A percentile compares a stretch with the other conserved stretches of the same genome.
These are phyloP conservation scores for Penicillium arizonense DNA, from an alignment of 495 filamentous ascomycete species.

Conservation along the genomic window DNA sequence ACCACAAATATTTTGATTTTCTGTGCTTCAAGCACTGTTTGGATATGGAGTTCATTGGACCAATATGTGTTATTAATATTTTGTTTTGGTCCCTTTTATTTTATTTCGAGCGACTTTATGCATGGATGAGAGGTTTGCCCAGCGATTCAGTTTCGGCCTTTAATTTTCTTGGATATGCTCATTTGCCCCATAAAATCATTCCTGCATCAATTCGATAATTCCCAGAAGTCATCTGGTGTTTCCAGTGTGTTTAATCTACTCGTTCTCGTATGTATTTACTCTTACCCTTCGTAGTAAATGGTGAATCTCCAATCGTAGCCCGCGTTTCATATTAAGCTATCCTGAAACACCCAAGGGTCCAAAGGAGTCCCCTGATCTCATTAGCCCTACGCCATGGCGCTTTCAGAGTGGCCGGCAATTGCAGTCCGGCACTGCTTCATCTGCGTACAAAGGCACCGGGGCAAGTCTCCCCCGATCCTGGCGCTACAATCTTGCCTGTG, in stretches of 20 bases:
- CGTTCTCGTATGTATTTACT: no score
- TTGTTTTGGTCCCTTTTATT: slow-evolving; percentile 4
- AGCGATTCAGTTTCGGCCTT: slow-evolving; percentile 13
- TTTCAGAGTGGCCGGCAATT: no score
- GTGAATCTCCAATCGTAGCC: no score
- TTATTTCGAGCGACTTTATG: slow-evolving; percentile 19
- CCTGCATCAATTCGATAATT: slow-evolving; percentile 18
- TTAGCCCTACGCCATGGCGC: no score
- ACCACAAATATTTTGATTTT: background rate
- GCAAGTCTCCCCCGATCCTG: no score
- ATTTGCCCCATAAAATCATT: slow-evolving; percentile 9
- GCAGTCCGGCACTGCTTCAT: no score
- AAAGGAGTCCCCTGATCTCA: no score
- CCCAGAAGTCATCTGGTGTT: slow-evolving; percentile 15
- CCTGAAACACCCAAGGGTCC: no score
- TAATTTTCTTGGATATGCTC: slow-evolving; percentile 10
- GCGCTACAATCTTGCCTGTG: no score
- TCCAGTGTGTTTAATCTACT: background rate
- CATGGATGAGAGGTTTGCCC: slow-evolving; percentile 22
- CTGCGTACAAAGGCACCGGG: no score
- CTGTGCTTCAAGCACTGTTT: background rate
- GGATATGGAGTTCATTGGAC: slow-evolving; percentile 2
- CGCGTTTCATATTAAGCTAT: no score
- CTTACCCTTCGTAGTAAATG: no score
- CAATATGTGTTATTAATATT: slow-evolving; percentile 12